Base-by-base conservation (phyloP, 1,139 yeast species). In the Scheffersomyces parashehatae region DNA sequence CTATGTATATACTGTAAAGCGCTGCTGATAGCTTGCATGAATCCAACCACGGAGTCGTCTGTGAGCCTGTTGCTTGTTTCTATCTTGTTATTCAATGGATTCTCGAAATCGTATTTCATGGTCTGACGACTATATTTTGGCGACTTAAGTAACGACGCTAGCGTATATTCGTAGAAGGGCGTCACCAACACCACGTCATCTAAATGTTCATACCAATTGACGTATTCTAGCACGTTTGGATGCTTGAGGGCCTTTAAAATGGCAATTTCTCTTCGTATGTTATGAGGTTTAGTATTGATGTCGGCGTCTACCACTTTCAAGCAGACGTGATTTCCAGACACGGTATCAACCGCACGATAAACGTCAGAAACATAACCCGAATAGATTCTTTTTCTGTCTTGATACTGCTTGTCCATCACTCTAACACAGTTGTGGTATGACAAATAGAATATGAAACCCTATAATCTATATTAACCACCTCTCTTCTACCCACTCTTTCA, bases 1-100 rank as follows among this genome's bases (percentile, higher is more conserved):
- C 60, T 51, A 46, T 84, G 95, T 6, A 85, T 54, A 53, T 71
- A 81, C 2, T 51, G 54, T 16, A 87, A 58, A 0, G 83, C 93
- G 1, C 54, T 50, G 0, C 77, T 66, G 4, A 31, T 14, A 11
- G 35, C 12, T 41, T 49, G 30, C 35, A 39, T 16, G 47, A 31
- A 31, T 5, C 20, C 24, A 14, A 9, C 20, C 1, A 20, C 20
- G 6, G 24, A 10, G 24, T 14, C 15, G 15, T 31, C 35, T 2
- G 15, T 20, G 5, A 31, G 24, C 20, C 20, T 31, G 35, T 24
- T 31, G 15, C 15, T 20, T 10, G 20, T 31, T 11, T n/a, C 46
- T 15, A 45, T 38, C 4, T 35, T 39, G 20, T 50, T 48, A 7
- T 52, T 45, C 20, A 46, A 36, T 2, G 67, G 64, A 38, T 60